A percentile compares a stretch with the other conserved stretches of the same genome.
Conservation (phyloP, 139 green algal species). For the Asterochloris erici region DNA sequence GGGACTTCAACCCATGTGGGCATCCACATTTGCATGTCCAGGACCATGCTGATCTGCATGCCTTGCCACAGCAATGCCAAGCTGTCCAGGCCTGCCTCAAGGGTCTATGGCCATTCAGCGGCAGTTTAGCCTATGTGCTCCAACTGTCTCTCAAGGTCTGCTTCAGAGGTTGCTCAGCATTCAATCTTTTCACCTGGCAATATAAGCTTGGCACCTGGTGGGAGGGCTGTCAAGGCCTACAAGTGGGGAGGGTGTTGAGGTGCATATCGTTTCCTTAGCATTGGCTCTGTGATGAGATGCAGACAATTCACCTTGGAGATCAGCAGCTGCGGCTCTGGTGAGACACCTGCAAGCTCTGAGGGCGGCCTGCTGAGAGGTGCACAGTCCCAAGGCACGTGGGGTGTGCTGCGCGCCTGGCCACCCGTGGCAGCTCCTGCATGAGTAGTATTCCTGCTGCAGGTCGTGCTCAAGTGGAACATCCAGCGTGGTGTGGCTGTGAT, state of each 20-base stretch:
- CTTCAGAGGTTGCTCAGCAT: too few species aligned
- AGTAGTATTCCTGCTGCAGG: constrained; percentile 39
- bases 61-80: background rate
- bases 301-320: background rate
- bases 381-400: too few species aligned
- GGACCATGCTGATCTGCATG: background rate
- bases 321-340: background rate
- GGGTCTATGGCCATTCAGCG: too few species aligned
- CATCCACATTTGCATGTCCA: background rate
- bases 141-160: too few species aligned
- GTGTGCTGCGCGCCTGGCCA: too few species aligned
- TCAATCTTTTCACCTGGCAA: too few species aligned
- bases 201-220: too few species aligned
- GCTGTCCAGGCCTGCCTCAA: too few species aligned
- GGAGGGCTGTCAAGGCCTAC: too few species aligned
- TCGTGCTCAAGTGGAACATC: constrained; percentile 80
- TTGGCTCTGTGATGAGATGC: background rate
- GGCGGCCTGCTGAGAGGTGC: background rate
- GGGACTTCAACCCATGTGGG: background rate
- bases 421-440: background rate
- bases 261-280: too few species aligned
- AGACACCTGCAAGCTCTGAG: background rate
- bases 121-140: too few species aligned
- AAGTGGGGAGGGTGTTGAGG: too few species aligned
- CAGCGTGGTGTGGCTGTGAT: constrained; percentile 80